phyloP scores from a whole-genome alignment of 2,329 filamentous ascomycete genomes.

The Apiospora pterosperma region DNA sequence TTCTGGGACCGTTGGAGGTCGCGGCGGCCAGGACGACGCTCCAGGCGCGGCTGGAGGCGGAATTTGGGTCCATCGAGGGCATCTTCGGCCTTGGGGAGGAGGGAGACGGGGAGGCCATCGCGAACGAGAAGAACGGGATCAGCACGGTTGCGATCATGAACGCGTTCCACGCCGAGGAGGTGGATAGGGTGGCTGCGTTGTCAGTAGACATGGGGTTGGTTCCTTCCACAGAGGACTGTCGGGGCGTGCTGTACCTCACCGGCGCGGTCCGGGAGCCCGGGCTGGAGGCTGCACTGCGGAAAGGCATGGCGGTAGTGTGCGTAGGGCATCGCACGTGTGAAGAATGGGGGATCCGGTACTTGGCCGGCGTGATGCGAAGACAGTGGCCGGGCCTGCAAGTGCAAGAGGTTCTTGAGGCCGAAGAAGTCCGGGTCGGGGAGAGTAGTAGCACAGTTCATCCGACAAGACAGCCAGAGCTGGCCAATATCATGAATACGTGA shows the following conservation, averaged over 20 bases:
- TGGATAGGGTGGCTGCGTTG: slow-evolving; percentile 7
- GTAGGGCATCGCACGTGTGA: slow-evolving; percentile 15
- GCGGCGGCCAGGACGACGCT: background rate
- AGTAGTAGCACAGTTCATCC: background rate
- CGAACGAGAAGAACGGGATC: background rate
- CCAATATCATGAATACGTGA: no score
- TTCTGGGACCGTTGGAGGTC: slow-evolving; percentile 9
- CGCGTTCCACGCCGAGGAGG: slow-evolving; percentile 16
- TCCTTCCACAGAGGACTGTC: background rate
- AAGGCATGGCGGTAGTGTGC: slow-evolving; percentile 13
- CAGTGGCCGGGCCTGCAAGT: slow-evolving; percentile 11
- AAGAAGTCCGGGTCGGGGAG: background rate
- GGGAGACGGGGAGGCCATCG: background rate
- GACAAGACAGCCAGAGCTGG: background rate
- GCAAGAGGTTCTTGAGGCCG: slow-evolving; percentile 12
- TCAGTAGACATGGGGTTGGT: background rate
- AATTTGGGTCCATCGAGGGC: slow-evolving; percentile 9
- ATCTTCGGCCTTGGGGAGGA: slow-evolving; percentile 5
- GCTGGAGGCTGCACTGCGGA: slow-evolving; percentile 8
- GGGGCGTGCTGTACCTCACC: slow-evolving; percentile 12
- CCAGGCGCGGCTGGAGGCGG: background rate
- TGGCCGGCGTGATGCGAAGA: slow-evolving; percentile 6
- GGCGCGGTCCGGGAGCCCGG: slow-evolving; percentile 13
- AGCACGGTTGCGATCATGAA: slow-evolving; percentile 15
- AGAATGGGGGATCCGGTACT: slow-evolving; percentile 15